Evolutionary conservation across 176 grass and related monocot genomes (phyloP).

Genomic region (Alopecurus myosuroides): DNA sequence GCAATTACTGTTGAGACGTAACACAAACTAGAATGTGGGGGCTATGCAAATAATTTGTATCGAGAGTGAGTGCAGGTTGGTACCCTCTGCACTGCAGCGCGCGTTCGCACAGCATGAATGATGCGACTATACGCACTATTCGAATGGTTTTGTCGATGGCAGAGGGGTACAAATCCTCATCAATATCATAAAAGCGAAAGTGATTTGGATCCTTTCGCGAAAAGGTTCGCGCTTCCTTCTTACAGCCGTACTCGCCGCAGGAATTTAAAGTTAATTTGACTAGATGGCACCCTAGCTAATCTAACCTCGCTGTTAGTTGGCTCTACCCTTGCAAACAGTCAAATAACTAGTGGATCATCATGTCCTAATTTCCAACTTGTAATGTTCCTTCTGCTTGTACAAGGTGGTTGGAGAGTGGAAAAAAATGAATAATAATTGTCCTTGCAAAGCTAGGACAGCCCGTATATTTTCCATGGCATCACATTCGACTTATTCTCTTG

Average conservation of each 20-base stretch:
- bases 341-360: not conserved
- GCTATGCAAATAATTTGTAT: too few species aligned
- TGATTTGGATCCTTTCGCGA: not conserved
- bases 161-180: too few species aligned
- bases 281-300: not conserved
- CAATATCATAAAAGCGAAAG: not conserved
- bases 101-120: too few species aligned
- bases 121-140: too few species aligned
- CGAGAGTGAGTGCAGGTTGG: too few species aligned
- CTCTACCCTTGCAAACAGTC: not conserved
- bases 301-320: not conserved
- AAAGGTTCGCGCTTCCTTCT: too few species aligned
- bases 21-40: too few species aligned
- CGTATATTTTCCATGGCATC: not conserved
- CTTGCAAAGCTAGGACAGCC: not conserved
- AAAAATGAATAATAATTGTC: not conserved
- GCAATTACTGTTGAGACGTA: too few species aligned
- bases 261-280: not conserved
- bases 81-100: too few species aligned
- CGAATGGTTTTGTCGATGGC: too few species aligned
- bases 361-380: not conserved
- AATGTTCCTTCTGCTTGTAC: not conserved
- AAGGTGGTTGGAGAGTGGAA: slow-evolving; percentile 5
- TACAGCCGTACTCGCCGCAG: not conserved
- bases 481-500: not conserved